Conservation (phyloP, 2,329 filamentous ascomycete genomes). For the Aspergillus uvarum region DNA sequence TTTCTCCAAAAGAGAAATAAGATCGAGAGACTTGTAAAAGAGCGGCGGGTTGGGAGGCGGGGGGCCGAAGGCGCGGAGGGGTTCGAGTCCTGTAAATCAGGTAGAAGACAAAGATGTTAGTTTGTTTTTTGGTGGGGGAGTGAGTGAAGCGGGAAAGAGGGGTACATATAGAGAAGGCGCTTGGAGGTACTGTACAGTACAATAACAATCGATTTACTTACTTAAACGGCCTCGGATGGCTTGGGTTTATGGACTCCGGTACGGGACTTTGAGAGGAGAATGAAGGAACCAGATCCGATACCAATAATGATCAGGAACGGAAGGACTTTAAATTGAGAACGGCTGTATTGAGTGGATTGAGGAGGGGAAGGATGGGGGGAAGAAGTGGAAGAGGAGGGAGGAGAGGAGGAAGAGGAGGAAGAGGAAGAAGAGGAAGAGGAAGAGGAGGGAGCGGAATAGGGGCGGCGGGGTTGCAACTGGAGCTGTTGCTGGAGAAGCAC, state of each 20-base stretch:
- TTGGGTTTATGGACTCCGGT: conserved; percentile 47
- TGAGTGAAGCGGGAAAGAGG: background rate
- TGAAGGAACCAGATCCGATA: conserved; percentile 51
- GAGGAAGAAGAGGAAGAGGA: conserved; percentile 1
- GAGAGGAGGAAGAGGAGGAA: conserved; percentile 4
- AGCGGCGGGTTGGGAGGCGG: background rate
- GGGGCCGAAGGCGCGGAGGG: background rate
- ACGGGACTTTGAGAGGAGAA: conserved; percentile 52
- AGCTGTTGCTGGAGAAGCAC: conserved; percentile 16
- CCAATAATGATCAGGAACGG: conserved; percentile 48
- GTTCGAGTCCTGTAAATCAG: background rate
- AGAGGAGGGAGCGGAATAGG: conserved; percentile 14
- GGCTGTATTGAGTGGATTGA: conserved; percentile 27
- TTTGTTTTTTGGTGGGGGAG: background rate
- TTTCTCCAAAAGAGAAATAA: too few relatives aligned
- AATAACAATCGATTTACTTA: background rate
- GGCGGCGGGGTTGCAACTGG: conserved; percentile 15
- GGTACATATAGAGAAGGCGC: background rate
- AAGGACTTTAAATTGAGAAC: conserved; percentile 43
- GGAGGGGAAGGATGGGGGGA: conserved; percentile 11
- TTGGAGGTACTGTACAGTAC: conserved; percentile 44
- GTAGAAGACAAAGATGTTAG: background rate
- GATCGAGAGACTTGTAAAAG: too few relatives aligned
- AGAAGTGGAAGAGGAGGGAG: conserved; percentile 13
- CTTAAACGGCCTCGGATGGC: conserved; percentile 39